Evolutionary conservation across 495 filamentous ascomycete genomes (phyloP), one percentile per base, ranked within the genome.

Genomic region (Cryomyces antarcticus): DNA sequence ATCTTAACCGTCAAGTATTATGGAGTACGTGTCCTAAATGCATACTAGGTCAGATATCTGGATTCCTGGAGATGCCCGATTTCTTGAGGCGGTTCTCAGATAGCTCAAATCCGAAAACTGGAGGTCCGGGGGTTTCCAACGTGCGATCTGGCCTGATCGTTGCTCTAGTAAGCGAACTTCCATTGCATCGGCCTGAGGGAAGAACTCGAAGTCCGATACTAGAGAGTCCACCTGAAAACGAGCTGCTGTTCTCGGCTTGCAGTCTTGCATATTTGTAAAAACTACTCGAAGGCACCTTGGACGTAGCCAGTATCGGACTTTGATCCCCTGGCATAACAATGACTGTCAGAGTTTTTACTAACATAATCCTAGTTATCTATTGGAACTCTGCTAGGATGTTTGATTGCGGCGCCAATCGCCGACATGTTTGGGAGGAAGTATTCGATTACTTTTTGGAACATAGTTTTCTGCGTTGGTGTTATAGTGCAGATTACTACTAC

Each of bases 11-110:
- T 24, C 17, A 24, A 24, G 17, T 24, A 24, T 1, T 2, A 24
- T 24, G 17, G 17, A 24, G 17, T 24, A 24, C 17, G 17, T 24
- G 2, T 24, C 17, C 17, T 24, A 2, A 24, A 24, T 24, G 17
- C 17, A 24, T 24, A 24, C 17, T 24, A 24, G 17, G 55, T 31
- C 55, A 55, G 41, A 60, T 60, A 11, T 52, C 48, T 30, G 57
- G 57, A 28, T 58, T 60, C 44, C 39, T 60, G 10, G 51, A 46
- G 30, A 60, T 60, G 57, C 11, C 31, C 7, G 48, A 60, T 46
- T 60, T 60, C 36, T 12, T 52, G n/a, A 13, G 44, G 6, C 41
- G 47, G 2, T 60, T 60, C 37, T 56, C 43, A 13, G 37, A 55
- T 38, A 40, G 31, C 6, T 43, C 36, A 7, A 36, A 35, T 28